A percentile compares a stretch with the other conserved stretches of the same genome.
Evolutionary conservation across 2,329 filamentous ascomycete genomes (phyloP).

Genomic region (Ascochyta viciae-villosae): DNA sequence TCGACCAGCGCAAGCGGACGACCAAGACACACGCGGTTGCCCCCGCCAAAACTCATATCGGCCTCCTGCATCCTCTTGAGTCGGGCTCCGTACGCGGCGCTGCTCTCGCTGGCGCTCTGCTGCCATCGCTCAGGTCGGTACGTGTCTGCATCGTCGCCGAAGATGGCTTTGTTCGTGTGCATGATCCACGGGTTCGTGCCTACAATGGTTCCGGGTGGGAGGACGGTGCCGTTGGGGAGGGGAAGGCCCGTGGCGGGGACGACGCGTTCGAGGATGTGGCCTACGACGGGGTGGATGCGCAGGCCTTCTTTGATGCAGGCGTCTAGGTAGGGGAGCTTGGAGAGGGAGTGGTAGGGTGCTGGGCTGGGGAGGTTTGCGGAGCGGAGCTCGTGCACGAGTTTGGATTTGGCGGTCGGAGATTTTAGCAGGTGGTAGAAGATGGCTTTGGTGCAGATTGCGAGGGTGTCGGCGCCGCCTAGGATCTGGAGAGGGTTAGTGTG

Average conservation of each 20-base stretch:
- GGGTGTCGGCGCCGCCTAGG: conserved; percentile 42
- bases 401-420: conserved; percentile 26
- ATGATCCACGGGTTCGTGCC: conserved; percentile 44
- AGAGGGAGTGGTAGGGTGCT: conserved; percentile 25
- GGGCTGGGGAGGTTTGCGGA: conserved; percentile 25
- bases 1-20: conserved; percentile 39
- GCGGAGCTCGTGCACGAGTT: conserved; percentile 35
- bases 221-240: conserved; percentile 29
- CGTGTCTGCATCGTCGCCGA: conserved; percentile 25
- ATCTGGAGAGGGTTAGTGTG: conserved; percentile 22
- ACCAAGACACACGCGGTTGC: conserved; percentile 41
- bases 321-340: conserved; percentile 53
- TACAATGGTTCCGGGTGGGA: conserved; percentile 43
- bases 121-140: conserved; percentile 48
- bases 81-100: conserved; percentile 25
- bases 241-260: conserved; percentile 33
- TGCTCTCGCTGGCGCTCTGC: conserved; percentile 19
- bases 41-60: conserved; percentile 41
- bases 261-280: conserved; percentile 41
- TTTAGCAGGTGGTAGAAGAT: conserved; percentile 37
- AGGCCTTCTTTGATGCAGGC: conserved; percentile 58
- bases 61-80: conserved; percentile 45
- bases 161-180: conserved; percentile 29
- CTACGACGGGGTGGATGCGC: conserved; percentile 52
- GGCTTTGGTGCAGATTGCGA: conserved; percentile 34